Percentiles rank a stretch among this genome's conserved stretches.
Conservation (phyloP, 2,329 filamentous ascomycete genomes). For the Xylariaceae sp. region DNA sequence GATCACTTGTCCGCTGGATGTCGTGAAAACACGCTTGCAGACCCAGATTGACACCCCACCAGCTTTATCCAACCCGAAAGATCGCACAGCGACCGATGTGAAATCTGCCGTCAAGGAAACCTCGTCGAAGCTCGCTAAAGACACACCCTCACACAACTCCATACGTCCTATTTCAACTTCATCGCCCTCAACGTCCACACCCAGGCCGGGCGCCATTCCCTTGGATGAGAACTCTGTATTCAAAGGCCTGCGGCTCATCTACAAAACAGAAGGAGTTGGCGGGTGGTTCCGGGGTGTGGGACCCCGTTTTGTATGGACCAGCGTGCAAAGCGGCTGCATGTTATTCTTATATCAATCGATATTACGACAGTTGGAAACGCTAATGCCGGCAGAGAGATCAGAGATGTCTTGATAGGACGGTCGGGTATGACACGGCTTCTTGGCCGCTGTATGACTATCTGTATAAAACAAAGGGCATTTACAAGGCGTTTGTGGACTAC, state of each 20-base stretch:
- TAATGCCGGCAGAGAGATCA: constrained; percentile 36
- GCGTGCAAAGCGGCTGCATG: constrained; percentile 96
- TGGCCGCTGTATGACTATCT: not conserved
- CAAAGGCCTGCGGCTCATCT: constrained; percentile 81
- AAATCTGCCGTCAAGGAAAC: constrained; percentile 25
- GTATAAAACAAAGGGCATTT: constrained; percentile 29
- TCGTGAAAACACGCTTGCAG: constrained; percentile 95
- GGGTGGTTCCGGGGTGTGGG: constrained; percentile 96
- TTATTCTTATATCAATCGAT: constrained; percentile 90
- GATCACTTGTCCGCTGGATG: constrained; percentile 92
- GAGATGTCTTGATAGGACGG: constrained; percentile 25
- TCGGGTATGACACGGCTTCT: not conserved
- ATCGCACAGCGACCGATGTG: constrained; percentile 22
- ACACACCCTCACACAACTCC: constrained; percentile 43
- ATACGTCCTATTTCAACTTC: constrained; percentile 83
- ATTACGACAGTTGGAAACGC: constrained; percentile 68
- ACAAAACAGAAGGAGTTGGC: constrained; percentile 79
- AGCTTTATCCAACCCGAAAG: constrained; percentile 26
- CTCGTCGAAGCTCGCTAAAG: constrained; percentile 24
- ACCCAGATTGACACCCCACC: constrained; percentile 67
- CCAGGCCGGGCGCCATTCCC: constrained; percentile 72
- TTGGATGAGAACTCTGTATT: constrained; percentile 89
- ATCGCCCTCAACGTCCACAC: constrained; percentile 79
- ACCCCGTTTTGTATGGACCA: constrained; percentile 92
- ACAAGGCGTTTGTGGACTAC: constrained; percentile 30